A percentile compares a stretch with the other conserved stretches of the same genome.
Conservation (phyloP, 148 eudicot genomes). For the Rhododendron ovatum region DNA sequence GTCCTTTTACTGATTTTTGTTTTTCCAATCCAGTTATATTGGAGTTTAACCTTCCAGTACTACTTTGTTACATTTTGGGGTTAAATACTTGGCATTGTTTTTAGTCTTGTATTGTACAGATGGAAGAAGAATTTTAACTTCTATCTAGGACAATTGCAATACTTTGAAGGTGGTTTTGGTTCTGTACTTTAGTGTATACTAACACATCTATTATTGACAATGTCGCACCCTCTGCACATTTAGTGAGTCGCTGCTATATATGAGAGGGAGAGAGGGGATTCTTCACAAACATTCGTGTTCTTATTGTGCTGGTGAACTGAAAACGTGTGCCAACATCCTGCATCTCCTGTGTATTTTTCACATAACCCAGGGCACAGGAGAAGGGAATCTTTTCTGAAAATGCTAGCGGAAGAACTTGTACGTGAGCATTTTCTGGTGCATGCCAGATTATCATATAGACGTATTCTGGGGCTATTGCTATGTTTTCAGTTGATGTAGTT, state of each 20-base stretch:
- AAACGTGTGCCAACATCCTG: not conserved
- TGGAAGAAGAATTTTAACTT: not conserved
- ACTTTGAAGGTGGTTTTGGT: not conserved
- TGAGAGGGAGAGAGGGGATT: not conserved
- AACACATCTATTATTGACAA: not conserved
- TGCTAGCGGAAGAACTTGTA: not conserved
- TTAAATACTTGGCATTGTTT: not conserved
- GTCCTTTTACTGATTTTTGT: constrained; percentile 1
- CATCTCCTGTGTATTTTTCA: not conserved
- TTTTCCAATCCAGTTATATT: not conserved
- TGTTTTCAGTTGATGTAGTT: not conserved
- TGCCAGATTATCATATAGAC: not conserved
- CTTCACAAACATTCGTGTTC: not conserved
- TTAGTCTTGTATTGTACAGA: not conserved
- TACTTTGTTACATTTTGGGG: not conserved
- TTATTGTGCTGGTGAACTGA: not conserved
- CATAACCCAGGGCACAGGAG: not conserved
- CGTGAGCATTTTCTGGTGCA: not conserved
- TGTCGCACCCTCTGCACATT: not conserved
- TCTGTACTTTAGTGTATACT: not conserved
- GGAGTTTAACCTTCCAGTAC: not conserved
- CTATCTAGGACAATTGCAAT: not conserved
- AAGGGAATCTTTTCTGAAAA: not conserved
- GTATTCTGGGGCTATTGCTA: not conserved
- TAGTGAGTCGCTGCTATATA: no score